Conservation (phyloP, 2,329 filamentous ascomycete genomes). For the Xylariaceae sp. region DNA sequence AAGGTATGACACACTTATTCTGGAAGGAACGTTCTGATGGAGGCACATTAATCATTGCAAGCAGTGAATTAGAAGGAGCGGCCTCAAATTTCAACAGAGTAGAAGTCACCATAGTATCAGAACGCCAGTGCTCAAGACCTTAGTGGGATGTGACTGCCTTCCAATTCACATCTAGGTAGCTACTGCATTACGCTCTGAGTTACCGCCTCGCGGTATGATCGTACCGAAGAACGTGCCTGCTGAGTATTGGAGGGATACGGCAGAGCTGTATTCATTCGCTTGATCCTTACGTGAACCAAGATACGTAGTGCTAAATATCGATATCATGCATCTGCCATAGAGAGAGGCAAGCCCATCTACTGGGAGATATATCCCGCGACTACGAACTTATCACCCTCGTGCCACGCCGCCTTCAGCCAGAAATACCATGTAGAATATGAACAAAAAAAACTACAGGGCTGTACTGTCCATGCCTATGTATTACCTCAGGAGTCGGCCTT, state of each 20-base stretch:
- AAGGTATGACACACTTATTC: constrained; percentile 10
- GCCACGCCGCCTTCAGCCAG: too few species aligned
- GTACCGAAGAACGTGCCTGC: not conserved
- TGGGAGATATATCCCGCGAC: not conserved
- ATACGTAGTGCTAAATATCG: not conserved
- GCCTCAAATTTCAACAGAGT: constrained; percentile 2
- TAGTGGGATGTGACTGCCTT: constrained; percentile 3
- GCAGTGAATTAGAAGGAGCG: constrained; percentile 4
- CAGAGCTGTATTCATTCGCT: not conserved
- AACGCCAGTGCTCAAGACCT: not conserved
- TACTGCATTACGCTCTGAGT: not conserved
- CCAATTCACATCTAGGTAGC: not conserved
- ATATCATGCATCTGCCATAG: not conserved
- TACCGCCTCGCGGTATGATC: not conserved
- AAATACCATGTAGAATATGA: too few species aligned
- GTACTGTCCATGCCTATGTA: too few species aligned
- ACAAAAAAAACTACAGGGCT: too few species aligned
- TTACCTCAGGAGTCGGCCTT: too few species aligned
- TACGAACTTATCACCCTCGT: not conserved
- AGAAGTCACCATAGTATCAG: not conserved
- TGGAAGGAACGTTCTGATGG: constrained; percentile 5
- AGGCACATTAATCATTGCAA: constrained; percentile 3
- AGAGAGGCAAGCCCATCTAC: not conserved
- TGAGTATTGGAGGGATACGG: not conserved
- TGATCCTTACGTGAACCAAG: not conserved